Percentiles rank a stretch among this genome's conserved stretches.
Conservation (phyloP, 176 grass and related monocot genomes). For the Urochloa ruziziensis region DNA sequence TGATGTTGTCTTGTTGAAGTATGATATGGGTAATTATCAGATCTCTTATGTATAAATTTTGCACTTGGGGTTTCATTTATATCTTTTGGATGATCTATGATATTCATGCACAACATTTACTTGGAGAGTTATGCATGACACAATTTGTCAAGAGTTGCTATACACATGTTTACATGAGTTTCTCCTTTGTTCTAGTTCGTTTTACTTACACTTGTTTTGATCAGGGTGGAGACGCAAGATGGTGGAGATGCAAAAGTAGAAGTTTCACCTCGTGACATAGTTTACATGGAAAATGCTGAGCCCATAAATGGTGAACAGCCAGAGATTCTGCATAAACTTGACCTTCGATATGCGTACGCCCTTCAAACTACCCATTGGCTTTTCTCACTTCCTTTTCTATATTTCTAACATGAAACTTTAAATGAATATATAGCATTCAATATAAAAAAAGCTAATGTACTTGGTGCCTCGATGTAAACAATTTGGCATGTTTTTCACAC, state of each 20-base stretch:
- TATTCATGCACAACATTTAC: neutral
- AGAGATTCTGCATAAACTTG: conserved; percentile 92
- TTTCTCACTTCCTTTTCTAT: conserved; percentile 13
- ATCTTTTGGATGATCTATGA: neutral
- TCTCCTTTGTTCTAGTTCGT: conserved; percentile 19
- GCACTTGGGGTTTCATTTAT: neutral
- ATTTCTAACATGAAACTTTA: conserved; percentile 15
- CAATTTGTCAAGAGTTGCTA: conserved; percentile 9
- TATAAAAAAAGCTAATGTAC: neutral
- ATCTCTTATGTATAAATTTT: conserved; percentile 16
- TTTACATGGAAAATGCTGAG: conserved; percentile 90
- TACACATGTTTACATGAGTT: conserved; percentile 25
- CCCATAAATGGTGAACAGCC: conserved; percentile 74
- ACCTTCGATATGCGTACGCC: conserved; percentile 94
- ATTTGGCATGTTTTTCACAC: neutral
- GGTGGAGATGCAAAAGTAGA: conserved; percentile 97
- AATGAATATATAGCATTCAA: neutral
- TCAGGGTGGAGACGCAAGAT: conserved; percentile 98
- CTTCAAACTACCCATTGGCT: conserved; percentile 26
- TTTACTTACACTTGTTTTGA: conserved; percentile 35
- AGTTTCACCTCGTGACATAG: conserved; percentile 95
- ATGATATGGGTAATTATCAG: conserved; percentile 13
- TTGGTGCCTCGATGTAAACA: neutral
- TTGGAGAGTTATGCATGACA: neutral
- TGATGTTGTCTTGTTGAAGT: conserved; percentile 16